Base-by-base conservation (phyloP, 345 rosid species). In the Fremontodendron californicum region DNA sequence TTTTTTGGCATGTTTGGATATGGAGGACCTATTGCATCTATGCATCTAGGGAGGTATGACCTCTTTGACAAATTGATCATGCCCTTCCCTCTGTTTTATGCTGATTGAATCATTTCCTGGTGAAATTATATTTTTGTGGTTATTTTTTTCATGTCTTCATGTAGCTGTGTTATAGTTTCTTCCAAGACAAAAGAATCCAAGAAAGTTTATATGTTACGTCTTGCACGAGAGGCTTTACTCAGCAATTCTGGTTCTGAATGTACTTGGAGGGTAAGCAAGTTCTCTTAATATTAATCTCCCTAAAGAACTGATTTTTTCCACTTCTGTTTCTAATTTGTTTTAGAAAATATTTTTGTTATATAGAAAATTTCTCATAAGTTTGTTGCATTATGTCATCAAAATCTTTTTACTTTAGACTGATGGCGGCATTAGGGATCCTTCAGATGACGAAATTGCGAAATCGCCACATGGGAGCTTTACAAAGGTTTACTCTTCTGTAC, bases 391-490 rank as follows among this genome's bases (percentile, higher is more conserved):
- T 23, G 72, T 42, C 6, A 40, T 66, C 51, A 66, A n/a, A 65
- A 40, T 42, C 6, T 31, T 60, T 73, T 71, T 46, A 33, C 48
- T 76, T 37, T 78, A 93, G 93, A 86, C 90, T 43, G 82, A 43
- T 27, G 94, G 96, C 45, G 87, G 94, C 51, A 74, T 90, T 68
- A 87, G 94, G 78, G 80, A 84, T 83, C 91, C 93, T 27, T 64
- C n/a, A 3, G 77, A 86, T n/a, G 85, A 81, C 25, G 97, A 92
- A 85, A 73, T 64, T 15, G 39, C 9, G 23, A 65, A 74, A 73
- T 87, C 96, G 9, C 88, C 92, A 43, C 90, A 87, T 6, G 85
- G 87, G 81, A 88, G 94, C 78, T 93, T 93, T 80, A 91, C 93
- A 9, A 84, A 90, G 91, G 93, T 90, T 58, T 75, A 39, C 9